A percentile compares a stretch with the other conserved stretches of the same genome.
Evolutionary conservation across 2,329 filamentous ascomycete genomes (phyloP).

Genomic region (Aureobasidium sp.): DNA sequence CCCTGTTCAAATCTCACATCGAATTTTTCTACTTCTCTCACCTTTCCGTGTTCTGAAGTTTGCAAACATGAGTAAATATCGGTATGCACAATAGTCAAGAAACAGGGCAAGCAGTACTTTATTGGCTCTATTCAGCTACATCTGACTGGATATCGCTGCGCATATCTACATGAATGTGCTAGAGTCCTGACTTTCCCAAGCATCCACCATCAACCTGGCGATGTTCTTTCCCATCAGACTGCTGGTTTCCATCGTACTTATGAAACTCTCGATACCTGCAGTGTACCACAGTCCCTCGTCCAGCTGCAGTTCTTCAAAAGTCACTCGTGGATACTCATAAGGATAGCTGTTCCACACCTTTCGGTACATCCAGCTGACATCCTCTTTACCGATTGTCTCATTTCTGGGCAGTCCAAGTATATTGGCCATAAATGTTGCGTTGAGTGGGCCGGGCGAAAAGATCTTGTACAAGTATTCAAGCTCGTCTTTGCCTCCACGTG

Average conservation of each 20-base stretch:
- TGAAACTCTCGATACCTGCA: conserved; percentile 76
- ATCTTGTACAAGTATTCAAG: conserved; percentile 57
- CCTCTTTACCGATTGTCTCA: conserved; percentile 25
- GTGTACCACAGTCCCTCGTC: conserved; percentile 59
- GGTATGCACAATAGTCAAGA: too few relatives aligned
- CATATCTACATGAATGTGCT: too few relatives aligned
- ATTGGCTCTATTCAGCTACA: too few relatives aligned
- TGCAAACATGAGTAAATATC: too few relatives aligned
- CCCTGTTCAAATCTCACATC: too few relatives aligned
- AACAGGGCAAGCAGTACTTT: too few relatives aligned
- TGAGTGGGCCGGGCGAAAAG: conserved; percentile 48
- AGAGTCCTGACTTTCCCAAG: conserved; percentile 30
- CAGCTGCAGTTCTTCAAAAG: conserved; percentile 73
- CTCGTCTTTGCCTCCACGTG: conserved; percentile 16
- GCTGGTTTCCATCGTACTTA: conserved; percentile 96
- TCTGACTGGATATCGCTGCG: too few relatives aligned
- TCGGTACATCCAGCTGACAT: conserved; percentile 68
- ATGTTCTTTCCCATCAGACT: conserved; percentile 85
- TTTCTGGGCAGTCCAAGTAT: conserved; percentile 35
- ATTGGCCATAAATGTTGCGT: conserved; percentile 36
- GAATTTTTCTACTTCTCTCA: too few relatives aligned
- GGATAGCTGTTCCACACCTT: conserved; percentile 81
- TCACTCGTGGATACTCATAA: conserved; percentile 70
- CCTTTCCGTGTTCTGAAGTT: too few relatives aligned
- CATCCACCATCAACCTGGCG: conserved; percentile 60